Conservation (phyloP, 2,329 filamentous ascomycete species). For the Ceratocystis cacaofunesta region DNA sequence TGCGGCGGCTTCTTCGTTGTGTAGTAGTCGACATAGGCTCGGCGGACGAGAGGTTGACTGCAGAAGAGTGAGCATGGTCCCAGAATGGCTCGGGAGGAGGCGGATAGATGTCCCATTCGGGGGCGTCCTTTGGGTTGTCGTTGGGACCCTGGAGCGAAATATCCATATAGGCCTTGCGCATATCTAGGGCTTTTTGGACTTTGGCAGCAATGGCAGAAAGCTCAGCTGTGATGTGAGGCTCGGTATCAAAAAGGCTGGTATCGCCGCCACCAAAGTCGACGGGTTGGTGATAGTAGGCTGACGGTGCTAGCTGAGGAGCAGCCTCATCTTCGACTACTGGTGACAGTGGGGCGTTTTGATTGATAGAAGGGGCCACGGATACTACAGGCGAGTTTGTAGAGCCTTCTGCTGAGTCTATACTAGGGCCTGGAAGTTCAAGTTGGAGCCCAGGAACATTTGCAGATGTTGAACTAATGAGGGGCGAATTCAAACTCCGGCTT, state of each 20-base stretch:
- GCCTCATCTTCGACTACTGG: conserved; percentile 1
- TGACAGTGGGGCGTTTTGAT: background rate
- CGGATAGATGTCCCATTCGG: conserved; percentile 78
- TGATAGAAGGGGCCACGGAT: background rate
- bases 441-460: conserved; percentile 1
- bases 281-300: conserved; percentile 5
- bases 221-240: conserved; percentile 70
- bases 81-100: conserved; percentile 83
- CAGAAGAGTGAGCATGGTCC: conserved; percentile 32
- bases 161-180: conserved; percentile 75
- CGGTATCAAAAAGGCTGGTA: conserved; percentile 48
- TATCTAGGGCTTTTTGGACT: conserved; percentile 76
- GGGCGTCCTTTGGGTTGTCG: conserved; percentile 78
- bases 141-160: conserved; percentile 67
- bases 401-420: conserved; percentile 12
- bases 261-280: conserved; percentile 15
- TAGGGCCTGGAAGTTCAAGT: conserved; percentile 9
- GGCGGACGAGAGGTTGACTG: conserved; percentile 17
- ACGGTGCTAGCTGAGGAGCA: background rate
- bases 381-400: conserved; percentile 9
- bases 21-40: conserved; percentile 18
- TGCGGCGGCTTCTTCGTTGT: conserved; percentile 20
- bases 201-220: conserved; percentile 76
- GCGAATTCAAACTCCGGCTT: conserved; percentile 12
- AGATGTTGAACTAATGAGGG: background rate